Evolutionary conservation across 148 eudicot species (phyloP).

Genomic region (Euryodendron excelsum): DNA sequence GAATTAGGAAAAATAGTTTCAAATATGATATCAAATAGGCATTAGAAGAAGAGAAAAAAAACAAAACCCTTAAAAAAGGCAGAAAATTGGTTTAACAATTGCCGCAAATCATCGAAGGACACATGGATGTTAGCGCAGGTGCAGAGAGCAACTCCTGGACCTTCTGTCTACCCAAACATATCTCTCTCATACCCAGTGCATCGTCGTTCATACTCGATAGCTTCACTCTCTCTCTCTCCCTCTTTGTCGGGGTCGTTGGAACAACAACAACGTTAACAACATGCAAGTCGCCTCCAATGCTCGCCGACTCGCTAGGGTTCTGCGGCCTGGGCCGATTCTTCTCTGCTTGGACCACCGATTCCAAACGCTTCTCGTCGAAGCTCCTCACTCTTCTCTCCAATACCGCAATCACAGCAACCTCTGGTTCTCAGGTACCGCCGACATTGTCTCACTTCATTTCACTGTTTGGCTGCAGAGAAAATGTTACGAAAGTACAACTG

Average conservation of each 20-base stretch:
- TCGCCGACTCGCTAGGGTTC: constrained; percentile 38
- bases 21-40: too few relatives aligned
- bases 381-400: constrained; percentile 13
- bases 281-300: constrained; percentile 39
- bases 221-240: too few relatives aligned
- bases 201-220: too few relatives aligned
- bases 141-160: constrained; percentile 3
- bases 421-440: constrained; percentile 19
- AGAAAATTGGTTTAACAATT: too few relatives aligned
- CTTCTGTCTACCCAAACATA: not conserved
- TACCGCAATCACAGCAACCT: constrained; percentile 20
- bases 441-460: not conserved
- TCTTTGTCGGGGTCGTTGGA: too few relatives aligned
- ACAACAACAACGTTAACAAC: not conserved
- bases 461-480: not conserved
- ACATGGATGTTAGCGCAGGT: not conserved
- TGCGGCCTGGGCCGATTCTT: constrained; percentile 14
- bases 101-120: not conserved
- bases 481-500: not conserved
- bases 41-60: too few relatives aligned
- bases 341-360: constrained; percentile 17
- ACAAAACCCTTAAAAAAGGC: too few relatives aligned
- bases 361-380: constrained; percentile 4
- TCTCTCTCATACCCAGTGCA: not conserved
- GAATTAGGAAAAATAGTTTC: too few relatives aligned